Evolutionary conservation across 2,329 filamentous ascomycete species (phyloP), one percentile per base, ranked within the genome.

Genomic region (Alternaria triticimaculans): DNA sequence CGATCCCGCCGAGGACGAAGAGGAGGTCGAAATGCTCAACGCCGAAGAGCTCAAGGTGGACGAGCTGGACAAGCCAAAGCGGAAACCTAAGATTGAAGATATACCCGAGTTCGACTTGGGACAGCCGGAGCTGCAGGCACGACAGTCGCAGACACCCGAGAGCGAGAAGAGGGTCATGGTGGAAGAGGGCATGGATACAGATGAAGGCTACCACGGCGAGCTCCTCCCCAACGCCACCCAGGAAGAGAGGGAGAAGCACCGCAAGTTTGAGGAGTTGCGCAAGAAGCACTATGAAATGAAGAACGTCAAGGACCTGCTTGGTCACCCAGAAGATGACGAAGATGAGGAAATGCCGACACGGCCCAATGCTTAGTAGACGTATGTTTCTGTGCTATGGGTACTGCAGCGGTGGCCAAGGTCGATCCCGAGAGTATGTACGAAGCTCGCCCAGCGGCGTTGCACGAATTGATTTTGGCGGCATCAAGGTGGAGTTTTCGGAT

Each of bases 261-360:
- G 87, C 77, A 89, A 92, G 78, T 99, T 99, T 80, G 94, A 97
- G 83, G 86, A 92, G 82, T 87, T 93, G 84, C 88, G 96, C 76
- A 97, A 96, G 89, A 95, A 90, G 84, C 96, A 99, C 82, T 99
- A 99, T 82, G 96, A 99, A 86, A 99, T 99, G 96, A 93, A 89
- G 83, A 92, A 96, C 76, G 94, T 97, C 62, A 97, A 96, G 75
- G 88, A 90, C 75, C 82, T 98, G 57, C 87, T 99, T 69, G 94
- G 93, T 8, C 60, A 63, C 21, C 60, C 60, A 7, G 60, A 63
- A 25, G 60, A 63, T 20, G 60, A 63, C 20, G 60, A 63, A 25
- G 60, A 63, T 33, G 60, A 63, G 25, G 60, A 63, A 20, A 63
- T 63, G 60, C 60, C 55, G n/a, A 26, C 56, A 43, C 55, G 44